Evolutionary conservation across 305 asterid genomes (phyloP), one percentile per base, ranked within the genome.

Genomic region (Fraxinus sp.): DNA sequence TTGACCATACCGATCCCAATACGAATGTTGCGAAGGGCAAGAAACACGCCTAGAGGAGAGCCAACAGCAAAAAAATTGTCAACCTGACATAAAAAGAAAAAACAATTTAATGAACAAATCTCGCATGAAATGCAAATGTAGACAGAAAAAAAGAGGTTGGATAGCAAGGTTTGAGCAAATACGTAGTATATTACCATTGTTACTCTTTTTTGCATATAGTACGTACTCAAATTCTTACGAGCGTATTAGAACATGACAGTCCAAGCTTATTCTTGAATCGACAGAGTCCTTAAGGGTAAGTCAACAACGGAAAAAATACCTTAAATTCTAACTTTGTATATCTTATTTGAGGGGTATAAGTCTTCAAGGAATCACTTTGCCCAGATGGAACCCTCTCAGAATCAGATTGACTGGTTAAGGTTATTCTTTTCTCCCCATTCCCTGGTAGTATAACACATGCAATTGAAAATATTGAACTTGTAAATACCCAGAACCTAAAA

Each of bases 281-380:
- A 70, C 11, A 70, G 20, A 70, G 22, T 70, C 75, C 11, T 13
- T 14, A 71, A 32, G 77, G 43, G 24, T 16, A 32, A 68, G 36
- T 71, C 24, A 33, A 16, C 75, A 76, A 73, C 3, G 24, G 76
- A 75, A 78, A 73, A 82, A 85, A 70, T 87, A 94, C 99, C 94
- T 96, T 88, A 87, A 96, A 96, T 84, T 87, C 92, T 89, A 96
- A 85, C 84, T 93, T 96, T 39, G 97, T 93, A 87, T 95, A 95
- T 86, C 92, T 91, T 83, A 96, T 88, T 75, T 77, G 89, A 5
- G 98, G 99, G 76, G 97, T 93, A 83, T 88, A 91, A 88, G 91
- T 88, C 94, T 89, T 93, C 66, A 71, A 59, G 70, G 91, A 84
- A 84, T 90, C 92, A 83, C 86, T 49, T 80, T 71, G 80, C 82